phyloP scores from a whole-genome alignment of 768 basidiomycete genomes.

The Clitopilus passeckerianus region DNA sequence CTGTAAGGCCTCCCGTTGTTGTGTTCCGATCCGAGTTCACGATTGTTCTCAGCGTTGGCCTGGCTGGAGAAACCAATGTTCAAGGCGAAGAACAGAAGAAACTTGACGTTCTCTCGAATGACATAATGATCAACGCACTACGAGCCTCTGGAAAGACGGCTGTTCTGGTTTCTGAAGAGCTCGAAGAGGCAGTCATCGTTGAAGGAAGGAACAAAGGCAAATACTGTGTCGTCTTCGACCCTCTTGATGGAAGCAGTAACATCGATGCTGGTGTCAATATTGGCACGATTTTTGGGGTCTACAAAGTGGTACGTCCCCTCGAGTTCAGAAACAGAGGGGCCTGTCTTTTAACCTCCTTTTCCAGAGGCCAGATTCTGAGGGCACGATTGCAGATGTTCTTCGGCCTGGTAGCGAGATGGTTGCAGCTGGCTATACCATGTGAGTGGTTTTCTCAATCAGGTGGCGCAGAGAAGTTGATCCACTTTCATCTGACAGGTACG shows the following conservation, averaged over 20 bases:
- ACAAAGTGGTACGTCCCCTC: conserved; percentile 66
- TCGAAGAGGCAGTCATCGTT: conserved; percentile 89
- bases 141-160: conserved; percentile 95
- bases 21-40: conserved; percentile 3
- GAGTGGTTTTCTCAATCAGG: conserved; percentile 20
- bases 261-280: conserved; percentile 99
- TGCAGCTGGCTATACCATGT: conserved; percentile 97
- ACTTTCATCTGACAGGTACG: conserved; percentile 41
- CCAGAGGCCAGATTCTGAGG: conserved; percentile 72
- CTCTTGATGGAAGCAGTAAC: conserved; percentile 93
- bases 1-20: conserved; percentile 54
- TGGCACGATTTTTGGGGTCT: conserved; percentile 96
- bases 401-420: conserved; percentile 96
- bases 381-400: conserved; percentile 84
- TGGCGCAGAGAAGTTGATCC: neutral
- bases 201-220: conserved; percentile 75
- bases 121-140: conserved; percentile 98
- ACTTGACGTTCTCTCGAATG: conserved; percentile 94
- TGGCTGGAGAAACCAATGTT: conserved; percentile 94
- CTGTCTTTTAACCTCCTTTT: neutral
- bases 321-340: neutral
- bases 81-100: conserved; percentile 99
- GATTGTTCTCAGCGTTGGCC: conserved; percentile 64
- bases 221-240: conserved; percentile 99
- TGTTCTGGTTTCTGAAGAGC: conserved; percentile 95